phyloP scores from a whole-genome alignment of 2,329 filamentous ascomycete genomes.

The Thermothelomyces thermophilus region DNA sequence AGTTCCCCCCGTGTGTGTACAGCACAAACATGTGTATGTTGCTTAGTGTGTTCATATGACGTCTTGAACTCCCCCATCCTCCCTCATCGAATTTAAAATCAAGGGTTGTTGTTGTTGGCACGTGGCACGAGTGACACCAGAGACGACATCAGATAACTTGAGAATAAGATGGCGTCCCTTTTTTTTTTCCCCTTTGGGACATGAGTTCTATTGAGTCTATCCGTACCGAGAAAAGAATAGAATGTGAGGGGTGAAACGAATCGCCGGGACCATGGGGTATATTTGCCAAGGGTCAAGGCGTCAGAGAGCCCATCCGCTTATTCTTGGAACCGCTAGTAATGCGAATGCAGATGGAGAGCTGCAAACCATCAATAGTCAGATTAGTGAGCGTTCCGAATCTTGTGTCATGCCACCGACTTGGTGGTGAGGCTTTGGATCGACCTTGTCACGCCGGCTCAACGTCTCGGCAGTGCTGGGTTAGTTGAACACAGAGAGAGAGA shows the following conservation, averaged over 20 bases:
- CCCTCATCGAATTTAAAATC: too few relatives aligned
- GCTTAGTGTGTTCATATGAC: too few relatives aligned
- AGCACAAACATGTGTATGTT: too few relatives aligned
- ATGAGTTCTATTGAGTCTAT: too few relatives aligned
- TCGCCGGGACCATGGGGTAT: slow-evolving; percentile 43
- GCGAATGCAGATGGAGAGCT: slow-evolving; percentile 47
- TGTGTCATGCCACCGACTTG: slow-evolving; percentile 17
- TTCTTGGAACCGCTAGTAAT: slow-evolving; percentile 53
- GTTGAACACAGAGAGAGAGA: not conserved
- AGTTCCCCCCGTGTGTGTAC: too few relatives aligned
- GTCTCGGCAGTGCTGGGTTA: not conserved
- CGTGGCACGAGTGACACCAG: too few relatives aligned
- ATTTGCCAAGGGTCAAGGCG: slow-evolving; percentile 35
- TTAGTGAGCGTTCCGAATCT: slow-evolving; percentile 35
- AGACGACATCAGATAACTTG: too few relatives aligned
- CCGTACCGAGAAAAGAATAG: too few relatives aligned
- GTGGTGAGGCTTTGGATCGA: not conserved
- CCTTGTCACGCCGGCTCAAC: not conserved
- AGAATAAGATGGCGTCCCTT: too few relatives aligned
- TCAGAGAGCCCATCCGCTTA: slow-evolving; percentile 52
- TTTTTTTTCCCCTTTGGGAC: not conserved
- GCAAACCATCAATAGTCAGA: slow-evolving; percentile 50
- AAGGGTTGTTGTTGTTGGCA: too few relatives aligned
- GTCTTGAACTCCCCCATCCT: too few relatives aligned
- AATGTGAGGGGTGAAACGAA: slow-evolving; percentile 61